Evolutionary conservation across 192 early-diverging fungal species (phyloP), one percentile per base, ranked within the genome.

Genomic region (Gonapodya prolifera): DNA sequence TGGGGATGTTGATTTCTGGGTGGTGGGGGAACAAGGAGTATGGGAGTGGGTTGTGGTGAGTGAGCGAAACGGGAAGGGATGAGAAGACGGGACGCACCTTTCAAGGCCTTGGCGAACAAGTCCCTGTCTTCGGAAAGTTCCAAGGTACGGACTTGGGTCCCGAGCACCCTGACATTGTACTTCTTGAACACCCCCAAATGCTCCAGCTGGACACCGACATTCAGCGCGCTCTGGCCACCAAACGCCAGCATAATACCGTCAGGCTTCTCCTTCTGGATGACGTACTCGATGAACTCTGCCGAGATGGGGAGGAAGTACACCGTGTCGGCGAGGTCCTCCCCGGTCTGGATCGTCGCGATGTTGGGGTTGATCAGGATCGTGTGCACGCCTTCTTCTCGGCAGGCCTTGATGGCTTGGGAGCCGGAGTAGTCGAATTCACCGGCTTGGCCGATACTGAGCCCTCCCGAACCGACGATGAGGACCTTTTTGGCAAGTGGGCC

Each of bases 341-440:
- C 93, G 34, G 97, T 99, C 88, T 99, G 97, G 70, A 98, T 94
- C 1, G 97, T 99, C 35, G 97, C 97, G 82, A 99, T 99, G 84
- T 99, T 99, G 75, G 97, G 97, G 84, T 99, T 99, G 77, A 98
- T 91, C n/a, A 99, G 85, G 34, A 99, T 91, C 0, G 97, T 99
- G 79, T 97, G 81, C 76, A 99, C 90, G 29, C 89, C 89, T 34
- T 94, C 92, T 82, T 99, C n/a, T n/a, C n/a, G 8, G 45, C 45
- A 69, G 45, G 45, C 45, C 45, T 69, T 69, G 45, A 69, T 69
- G 45, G 45, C 45, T n/a, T 69, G 45, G 45, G 45, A 69, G 45
- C 45, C 45, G 81, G 96, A 98, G 86, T 98, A 98, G 84, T 98
- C 96, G 80, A 98, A 98, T 87, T 98, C 96, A 70, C 96, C 97